These are phyloP conservation scores for Coemansia aciculifera DNA, from an alignment of 192 early-diverging fungal genomes.

Conservation along the genomic window DNA sequence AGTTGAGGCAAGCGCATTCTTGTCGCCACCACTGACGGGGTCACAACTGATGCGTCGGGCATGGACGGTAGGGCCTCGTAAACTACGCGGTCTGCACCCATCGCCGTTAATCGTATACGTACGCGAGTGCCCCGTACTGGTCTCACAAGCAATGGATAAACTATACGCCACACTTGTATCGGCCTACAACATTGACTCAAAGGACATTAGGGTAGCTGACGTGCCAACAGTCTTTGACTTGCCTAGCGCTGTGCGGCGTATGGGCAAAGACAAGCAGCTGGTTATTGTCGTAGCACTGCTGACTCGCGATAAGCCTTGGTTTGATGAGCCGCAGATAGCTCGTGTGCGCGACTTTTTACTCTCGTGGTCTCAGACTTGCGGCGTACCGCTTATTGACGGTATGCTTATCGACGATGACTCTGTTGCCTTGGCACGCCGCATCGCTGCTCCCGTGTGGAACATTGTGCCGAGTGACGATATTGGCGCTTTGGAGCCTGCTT, in stretches of 20 bases:
- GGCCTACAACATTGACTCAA: slow-evolving; percentile 30
- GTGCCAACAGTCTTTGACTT: slow-evolving; percentile 46
- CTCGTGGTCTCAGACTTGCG: slow-evolving; percentile 34
- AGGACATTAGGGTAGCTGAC: slow-evolving; percentile 45
- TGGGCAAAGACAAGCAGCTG: slow-evolving; percentile 41
- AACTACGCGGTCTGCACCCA: slow-evolving; percentile 51
- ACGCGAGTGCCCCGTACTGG: slow-evolving; percentile 32
- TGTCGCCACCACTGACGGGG: slow-evolving; percentile 29
- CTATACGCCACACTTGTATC: slow-evolving; percentile 37
- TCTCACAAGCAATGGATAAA: slow-evolving; percentile 39
- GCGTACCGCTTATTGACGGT: slow-evolving; percentile 44
- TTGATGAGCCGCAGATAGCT: slow-evolving; percentile 31
- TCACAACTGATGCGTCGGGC: slow-evolving; percentile 16
- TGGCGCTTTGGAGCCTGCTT: background rate
- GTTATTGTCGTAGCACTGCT: slow-evolving; percentile 39
- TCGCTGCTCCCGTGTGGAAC: slow-evolving; percentile 23
- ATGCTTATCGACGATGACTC: slow-evolving; percentile 20
- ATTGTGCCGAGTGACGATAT: slow-evolving; percentile 16
- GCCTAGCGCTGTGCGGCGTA: slow-evolving; percentile 40
- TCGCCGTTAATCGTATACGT: slow-evolving; percentile 39
- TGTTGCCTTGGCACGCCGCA: slow-evolving; percentile 11
- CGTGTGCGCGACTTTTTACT: slow-evolving; percentile 39
- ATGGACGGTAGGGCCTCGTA: slow-evolving; percentile 44
- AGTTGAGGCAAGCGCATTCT: slow-evolving; percentile 19
- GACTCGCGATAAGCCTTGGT: slow-evolving; percentile 40